phyloP scores from a whole-genome alignment of 352 stramenopile genomes.

The Pythium apleroticum region DNA sequence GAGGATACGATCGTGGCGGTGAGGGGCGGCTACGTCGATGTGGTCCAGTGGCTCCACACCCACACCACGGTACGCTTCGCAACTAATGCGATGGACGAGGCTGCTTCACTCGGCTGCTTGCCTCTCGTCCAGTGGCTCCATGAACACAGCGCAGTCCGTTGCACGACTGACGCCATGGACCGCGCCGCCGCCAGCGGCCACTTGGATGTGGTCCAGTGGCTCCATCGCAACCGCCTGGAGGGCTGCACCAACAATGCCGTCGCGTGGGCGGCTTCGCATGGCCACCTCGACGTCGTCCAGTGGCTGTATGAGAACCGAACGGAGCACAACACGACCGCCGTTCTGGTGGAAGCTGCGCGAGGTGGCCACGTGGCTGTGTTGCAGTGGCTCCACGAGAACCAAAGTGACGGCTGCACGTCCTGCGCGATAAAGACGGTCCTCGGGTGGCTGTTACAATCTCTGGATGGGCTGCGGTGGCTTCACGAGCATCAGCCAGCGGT shows the following conservation, averaged over 20 bases:
- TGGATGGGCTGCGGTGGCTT: too few species aligned
- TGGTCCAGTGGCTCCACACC: slow-evolving; percentile 19
- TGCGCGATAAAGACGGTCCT: background rate
- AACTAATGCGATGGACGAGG: too few species aligned
- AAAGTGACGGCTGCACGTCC: background rate
- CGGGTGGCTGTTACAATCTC: too few species aligned
- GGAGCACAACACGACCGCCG: background rate
- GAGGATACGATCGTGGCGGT: background rate
- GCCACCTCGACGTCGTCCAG: slow-evolving; percentile 10
- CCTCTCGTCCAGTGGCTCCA: too few species aligned
- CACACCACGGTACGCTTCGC: too few species aligned
- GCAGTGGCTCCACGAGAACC: background rate
- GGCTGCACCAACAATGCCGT: slow-evolving; percentile 3
- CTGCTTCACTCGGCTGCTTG: too few species aligned
- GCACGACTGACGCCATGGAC: background rate
- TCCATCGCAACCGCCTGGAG: background rate
- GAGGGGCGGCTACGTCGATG: slow-evolving; percentile 1
- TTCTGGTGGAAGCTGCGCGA: background rate
- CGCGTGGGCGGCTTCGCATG: background rate
- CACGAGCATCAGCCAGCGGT: too few species aligned
- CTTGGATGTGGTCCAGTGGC: slow-evolving; percentile 16
- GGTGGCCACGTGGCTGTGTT: too few species aligned
- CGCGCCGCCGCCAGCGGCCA: background rate
- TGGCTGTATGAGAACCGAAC: slow-evolving; percentile 1
- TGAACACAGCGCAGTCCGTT: background rate